Percentiles rank a stretch among this genome's conserved stretches.
These are phyloP conservation scores for Arthrobotrys musiformis DNA, from an alignment of 2,329 filamentous ascomycete species.

Conservation along the genomic window DNA sequence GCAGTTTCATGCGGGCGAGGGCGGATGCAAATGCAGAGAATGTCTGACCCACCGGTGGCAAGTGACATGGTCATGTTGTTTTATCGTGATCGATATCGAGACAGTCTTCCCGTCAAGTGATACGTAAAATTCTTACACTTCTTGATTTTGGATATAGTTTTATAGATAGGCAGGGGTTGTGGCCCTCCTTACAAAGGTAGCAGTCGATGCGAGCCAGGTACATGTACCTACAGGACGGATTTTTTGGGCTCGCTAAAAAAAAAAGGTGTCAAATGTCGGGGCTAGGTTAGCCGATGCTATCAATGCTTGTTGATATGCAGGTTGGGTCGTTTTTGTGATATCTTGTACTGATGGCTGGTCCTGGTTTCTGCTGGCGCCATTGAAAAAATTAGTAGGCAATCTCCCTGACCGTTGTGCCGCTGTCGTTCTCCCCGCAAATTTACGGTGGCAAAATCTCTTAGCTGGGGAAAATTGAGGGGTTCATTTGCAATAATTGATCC, in stretches of 20 bases:
- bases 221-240: not conserved
- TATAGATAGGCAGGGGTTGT: not conserved
- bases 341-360: not conserved
- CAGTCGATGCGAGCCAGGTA: constrained; percentile 4
- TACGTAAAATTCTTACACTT: not conserved
- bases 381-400: constrained; percentile 1
- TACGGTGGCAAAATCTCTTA: constrained; percentile 4
- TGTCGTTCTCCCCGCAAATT: constrained; percentile 18
- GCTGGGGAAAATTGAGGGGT: constrained; percentile 9
- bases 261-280: constrained; percentile 17
- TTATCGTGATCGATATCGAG: constrained; percentile 16
- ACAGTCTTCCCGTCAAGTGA: constrained; percentile 7
- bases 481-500: not conserved
- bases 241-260: constrained; percentile 18
- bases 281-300: constrained; percentile 24
- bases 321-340: constrained; percentile 22
- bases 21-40: constrained; percentile 22
- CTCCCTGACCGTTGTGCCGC: not conserved
- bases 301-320: constrained; percentile 10
- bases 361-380: constrained; percentile 5
- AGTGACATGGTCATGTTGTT: constrained; percentile 35
- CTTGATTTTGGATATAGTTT: constrained; percentile 17
- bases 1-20: constrained; percentile 12
- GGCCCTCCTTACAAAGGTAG: not conserved
- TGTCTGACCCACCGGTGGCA: constrained; percentile 36